Base-by-base conservation (phyloP, 2,329 filamentous ascomycete genomes). In the Claviceps cyperi region DNA sequence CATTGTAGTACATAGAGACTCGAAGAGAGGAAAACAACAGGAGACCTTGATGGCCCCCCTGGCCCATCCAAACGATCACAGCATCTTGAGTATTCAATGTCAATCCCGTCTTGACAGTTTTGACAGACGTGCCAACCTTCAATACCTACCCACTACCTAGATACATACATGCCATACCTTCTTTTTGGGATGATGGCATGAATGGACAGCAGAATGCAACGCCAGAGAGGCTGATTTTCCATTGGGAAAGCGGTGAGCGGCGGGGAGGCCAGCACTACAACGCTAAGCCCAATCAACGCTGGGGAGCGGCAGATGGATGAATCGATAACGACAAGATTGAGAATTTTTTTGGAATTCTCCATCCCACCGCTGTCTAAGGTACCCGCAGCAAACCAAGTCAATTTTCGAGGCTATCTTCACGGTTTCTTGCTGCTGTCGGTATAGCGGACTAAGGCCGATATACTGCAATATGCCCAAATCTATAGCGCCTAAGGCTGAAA, bases 391-490 rank as follows among this genome's bases (percentile, higher is more conserved):
- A 24, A 28, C 17, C 35, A 36, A 46, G 19, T 19, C 38, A 19
- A 22, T 40, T n/a, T 17, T 22, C 38, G 43, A 22, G 39, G 14
- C 15, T n/a, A 40, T 40, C 24, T 35, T 24, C 13, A 24, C 4
- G 17, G 19, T 43, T 13, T n/a, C 3, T 22, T 35, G 11, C 14
- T 43, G 28, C 14, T 40, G 28, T 22, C 39, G 6, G 15, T 32
- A 8, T 43, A n/a, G 24, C 47, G 24, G 28, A 14, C 24, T 15
- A 11, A 43, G 19, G 40, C 17, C 17, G 17, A 28, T 37, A n/a
- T 35, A 2, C 24, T 7, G 36, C 58, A 69, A 57, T 53, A 94
- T 95, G 90, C 88, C 89, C 38, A 94, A 94, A 72, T 81, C 83
- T 46, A 78, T 73, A 28, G 77, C 77, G 51, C 73, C 78, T 17